phyloP scores from a whole-genome alignment of 768 basidiomycete species.

The Calocybe gangraenosa region DNA sequence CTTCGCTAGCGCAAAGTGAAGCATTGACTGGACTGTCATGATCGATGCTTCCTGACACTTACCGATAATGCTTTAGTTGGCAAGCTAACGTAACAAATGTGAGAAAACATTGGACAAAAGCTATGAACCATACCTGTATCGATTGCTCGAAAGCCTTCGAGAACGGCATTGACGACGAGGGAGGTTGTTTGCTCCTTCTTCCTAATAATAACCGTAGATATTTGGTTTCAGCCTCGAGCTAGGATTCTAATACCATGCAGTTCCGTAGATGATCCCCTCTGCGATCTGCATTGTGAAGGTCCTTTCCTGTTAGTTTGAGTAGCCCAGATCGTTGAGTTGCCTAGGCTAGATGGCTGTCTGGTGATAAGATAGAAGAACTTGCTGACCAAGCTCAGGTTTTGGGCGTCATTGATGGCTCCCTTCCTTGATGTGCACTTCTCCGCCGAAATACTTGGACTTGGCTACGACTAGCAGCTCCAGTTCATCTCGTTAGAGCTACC shows the following conservation, averaged over 20 bases:
- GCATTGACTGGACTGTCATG: neutral
- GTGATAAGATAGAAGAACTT: too few relatives aligned
- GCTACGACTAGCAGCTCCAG: too few relatives aligned
- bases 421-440: too few relatives aligned
- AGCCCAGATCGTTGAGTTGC: too few relatives aligned
- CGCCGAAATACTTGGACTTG: too few relatives aligned
- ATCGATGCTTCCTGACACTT: slow-evolving; percentile 8
- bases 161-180: slow-evolving; percentile 68
- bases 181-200: slow-evolving; percentile 69
- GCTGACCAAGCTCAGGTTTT: too few relatives aligned
- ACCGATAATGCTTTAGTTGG: slow-evolving; percentile 74
- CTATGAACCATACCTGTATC: slow-evolving; percentile 59
- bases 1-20: slow-evolving; percentile 48
- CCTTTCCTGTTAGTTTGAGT: too few relatives aligned
- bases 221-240: slow-evolving; percentile 1
- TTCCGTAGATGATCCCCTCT: slow-evolving; percentile 54
- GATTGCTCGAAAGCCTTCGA: slow-evolving; percentile 75
- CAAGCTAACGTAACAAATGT: slow-evolving; percentile 37
- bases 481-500: too few relatives aligned
- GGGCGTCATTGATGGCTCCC: too few relatives aligned
- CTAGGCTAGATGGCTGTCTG: too few relatives aligned
- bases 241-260: slow-evolving; percentile 44
- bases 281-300: slow-evolving; percentile 19
- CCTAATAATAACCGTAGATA: slow-evolving; percentile 34
- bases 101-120: neutral